Conservation (phyloP, 2,329 filamentous ascomycete genomes). For the Exutisphaerella laricina region DNA sequence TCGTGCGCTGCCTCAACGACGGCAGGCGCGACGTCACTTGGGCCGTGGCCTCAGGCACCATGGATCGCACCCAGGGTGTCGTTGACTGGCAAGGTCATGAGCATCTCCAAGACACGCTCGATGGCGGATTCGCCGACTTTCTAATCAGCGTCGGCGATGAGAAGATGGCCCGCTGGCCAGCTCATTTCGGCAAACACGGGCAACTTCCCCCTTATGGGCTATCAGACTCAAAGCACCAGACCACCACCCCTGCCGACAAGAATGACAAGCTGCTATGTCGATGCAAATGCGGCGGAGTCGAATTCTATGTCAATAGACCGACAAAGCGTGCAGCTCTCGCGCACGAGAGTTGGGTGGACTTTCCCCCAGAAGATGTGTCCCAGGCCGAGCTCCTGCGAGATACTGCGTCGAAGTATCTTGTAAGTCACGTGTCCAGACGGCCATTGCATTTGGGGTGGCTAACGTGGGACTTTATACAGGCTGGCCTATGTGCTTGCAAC, state of each 20-base stretch:
- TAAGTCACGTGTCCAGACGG: no score
- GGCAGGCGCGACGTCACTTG: conserved; percentile 20
- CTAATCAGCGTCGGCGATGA: conserved; percentile 26
- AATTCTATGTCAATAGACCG: conserved; percentile 55
- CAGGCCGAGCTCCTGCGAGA: conserved; percentile 57
- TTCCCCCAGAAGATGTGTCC: conserved; percentile 38
- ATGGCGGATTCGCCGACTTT: conserved; percentile 37
- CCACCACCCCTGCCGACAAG: conserved; percentile 6
- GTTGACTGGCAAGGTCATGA: conserved; percentile 32
- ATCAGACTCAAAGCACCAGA: no score
- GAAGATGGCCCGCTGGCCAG: conserved; percentile 27
- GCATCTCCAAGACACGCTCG: conserved; percentile 32
- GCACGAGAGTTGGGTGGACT: conserved; percentile 49
- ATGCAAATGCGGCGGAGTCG: conserved; percentile 53
- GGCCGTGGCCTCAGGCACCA: conserved; percentile 29
- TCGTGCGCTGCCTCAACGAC: conserved; percentile 18
- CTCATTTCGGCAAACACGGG: conserved; percentile 12
- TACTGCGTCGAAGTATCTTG: conserved; percentile 48
- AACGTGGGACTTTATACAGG: no score
- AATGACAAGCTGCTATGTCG: conserved; percentile 37
- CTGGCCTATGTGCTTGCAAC: conserved; percentile 56
- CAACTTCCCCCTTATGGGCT: conserved; percentile 25
- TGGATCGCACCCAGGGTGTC: conserved; percentile 29
- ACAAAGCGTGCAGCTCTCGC: conserved; percentile 42
- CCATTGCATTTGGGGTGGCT: no score